Evolutionary conservation across 176 grass and related monocot species (phyloP).

Genomic region (Tillandsia fasciculata): DNA sequence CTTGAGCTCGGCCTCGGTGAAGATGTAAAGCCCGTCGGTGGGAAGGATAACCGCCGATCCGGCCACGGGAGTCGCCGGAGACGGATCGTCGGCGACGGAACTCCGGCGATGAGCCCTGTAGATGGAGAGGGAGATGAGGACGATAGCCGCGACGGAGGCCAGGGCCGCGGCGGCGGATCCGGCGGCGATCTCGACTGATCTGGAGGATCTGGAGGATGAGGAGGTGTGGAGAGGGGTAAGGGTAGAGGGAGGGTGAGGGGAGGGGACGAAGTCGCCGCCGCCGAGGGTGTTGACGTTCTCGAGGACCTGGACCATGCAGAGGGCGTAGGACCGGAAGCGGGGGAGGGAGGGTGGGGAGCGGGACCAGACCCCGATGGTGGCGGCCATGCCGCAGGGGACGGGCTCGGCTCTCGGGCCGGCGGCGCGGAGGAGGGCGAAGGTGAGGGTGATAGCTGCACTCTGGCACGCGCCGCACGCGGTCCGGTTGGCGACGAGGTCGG

Average conservation of each 20-base stretch:
- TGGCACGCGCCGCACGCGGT: conserved; percentile 38
- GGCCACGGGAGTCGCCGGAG: background rate
- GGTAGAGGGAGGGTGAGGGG: conserved; percentile 28
- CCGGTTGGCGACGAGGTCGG: conserved; percentile 12
- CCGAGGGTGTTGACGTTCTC: conserved; percentile 57
- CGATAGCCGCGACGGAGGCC: conserved; percentile 11
- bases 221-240: background rate
- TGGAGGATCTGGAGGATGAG: conserved; percentile 4
- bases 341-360: conserved; percentile 12
- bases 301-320: conserved; percentile 58
- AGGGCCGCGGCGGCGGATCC: conserved; percentile 35
- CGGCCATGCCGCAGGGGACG: conserved; percentile 60
- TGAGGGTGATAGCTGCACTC: conserved; percentile 28
- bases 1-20: conserved; percentile 50
- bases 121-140: conserved; percentile 22
- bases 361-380: conserved; percentile 47
- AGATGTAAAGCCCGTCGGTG: conserved; percentile 61
- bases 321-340: conserved; percentile 35
- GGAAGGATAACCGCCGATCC: conserved; percentile 22
- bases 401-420: conserved; percentile 45
- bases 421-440: conserved; percentile 30
- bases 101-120: background rate
- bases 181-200: conserved; percentile 28
- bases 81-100: background rate
- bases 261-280: conserved; percentile 35